These are phyloP conservation scores for Gonium pectorale DNA, from an alignment of 139 green algal genomes.

Conservation along the genomic window DNA sequence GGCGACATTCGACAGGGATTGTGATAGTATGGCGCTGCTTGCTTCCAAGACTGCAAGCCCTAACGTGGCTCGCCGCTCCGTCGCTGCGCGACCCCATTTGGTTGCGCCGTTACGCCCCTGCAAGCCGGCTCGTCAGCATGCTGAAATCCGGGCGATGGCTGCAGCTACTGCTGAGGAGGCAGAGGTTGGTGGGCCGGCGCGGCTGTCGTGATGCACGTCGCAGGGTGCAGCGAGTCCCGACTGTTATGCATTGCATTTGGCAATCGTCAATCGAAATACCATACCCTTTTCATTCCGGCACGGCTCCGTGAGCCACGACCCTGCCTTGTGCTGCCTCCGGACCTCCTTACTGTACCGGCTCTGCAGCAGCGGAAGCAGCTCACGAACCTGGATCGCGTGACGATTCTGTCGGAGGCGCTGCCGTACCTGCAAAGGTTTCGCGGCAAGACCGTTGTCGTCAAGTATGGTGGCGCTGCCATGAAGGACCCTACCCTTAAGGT, in stretches of 20 bases:
- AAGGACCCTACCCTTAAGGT: conserved; percentile 95
- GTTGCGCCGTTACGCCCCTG: neutral
- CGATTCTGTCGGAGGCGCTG: conserved; percentile 95
- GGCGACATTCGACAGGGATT: neutral
- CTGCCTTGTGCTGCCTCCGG: too few relatives aligned
- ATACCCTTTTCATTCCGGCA: too few relatives aligned
- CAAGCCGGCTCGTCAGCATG: conserved; percentile 1
- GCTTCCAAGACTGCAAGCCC: conserved; percentile 28
- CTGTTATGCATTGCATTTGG: too few relatives aligned
- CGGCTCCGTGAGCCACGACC: too few relatives aligned
- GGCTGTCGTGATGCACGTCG: too few relatives aligned
- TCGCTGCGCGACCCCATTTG: neutral
- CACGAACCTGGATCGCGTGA: conserved; percentile 81
- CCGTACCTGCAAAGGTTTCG: conserved; percentile 95
- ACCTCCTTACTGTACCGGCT: too few relatives aligned
- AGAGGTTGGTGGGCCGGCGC: conserved; percentile 2
- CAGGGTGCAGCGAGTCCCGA: too few relatives aligned
- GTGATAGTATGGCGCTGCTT: conserved; percentile 20
- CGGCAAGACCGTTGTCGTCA: conserved; percentile 97
- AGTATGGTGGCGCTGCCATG: conserved; percentile 99
- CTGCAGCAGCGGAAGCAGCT: conserved; percentile 50
- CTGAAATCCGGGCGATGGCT: neutral
- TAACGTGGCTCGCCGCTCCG: conserved; percentile 20
- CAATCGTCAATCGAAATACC: too few relatives aligned
- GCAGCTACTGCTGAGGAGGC: conserved; percentile 28